Percentiles rank a stretch among this genome's conserved stretches.
phyloP scores from a whole-genome alignment of 768 basidiomycete genomes.

The Pholiota conissans region DNA sequence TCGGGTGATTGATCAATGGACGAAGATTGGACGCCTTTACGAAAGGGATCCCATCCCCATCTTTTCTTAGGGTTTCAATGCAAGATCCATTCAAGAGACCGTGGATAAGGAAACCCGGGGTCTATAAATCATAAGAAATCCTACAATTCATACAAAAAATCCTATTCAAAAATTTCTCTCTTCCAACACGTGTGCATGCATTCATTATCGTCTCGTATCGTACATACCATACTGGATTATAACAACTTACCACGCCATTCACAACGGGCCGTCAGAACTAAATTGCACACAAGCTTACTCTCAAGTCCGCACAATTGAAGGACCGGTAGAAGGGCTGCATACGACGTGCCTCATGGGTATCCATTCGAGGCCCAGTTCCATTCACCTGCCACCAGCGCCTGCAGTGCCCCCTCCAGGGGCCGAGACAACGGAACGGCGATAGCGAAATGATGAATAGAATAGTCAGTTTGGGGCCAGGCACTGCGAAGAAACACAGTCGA shows the following conservation, averaged over 20 bases:
- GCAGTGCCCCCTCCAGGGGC: background rate
- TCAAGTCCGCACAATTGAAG: no score
- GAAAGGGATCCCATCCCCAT: background rate
- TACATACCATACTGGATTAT: no score
- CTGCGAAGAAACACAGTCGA: background rate
- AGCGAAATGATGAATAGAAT: no score
- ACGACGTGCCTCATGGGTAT: background rate
- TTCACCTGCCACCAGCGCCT: background rate
- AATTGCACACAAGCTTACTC: no score
- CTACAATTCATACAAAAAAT: background rate
- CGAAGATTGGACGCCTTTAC: background rate
- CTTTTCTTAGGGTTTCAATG: background rate
- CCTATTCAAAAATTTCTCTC: no score
- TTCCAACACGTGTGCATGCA: no score
- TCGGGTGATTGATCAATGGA: background rate
- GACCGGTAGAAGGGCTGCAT: no score
- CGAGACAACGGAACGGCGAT: slow-evolving; percentile 2
- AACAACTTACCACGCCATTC: no score
- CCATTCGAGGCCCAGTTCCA: background rate
- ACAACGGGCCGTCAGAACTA: no score
- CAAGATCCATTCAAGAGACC: background rate
- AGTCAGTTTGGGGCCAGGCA: slow-evolving; percentile 3
- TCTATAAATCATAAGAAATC: background rate
- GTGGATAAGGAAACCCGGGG: background rate
- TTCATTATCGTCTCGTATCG: no score